These are phyloP conservation scores for Colletotrichum paranaense DNA, from an alignment of 2,329 filamentous ascomycete genomes.

Conservation along the genomic window DNA sequence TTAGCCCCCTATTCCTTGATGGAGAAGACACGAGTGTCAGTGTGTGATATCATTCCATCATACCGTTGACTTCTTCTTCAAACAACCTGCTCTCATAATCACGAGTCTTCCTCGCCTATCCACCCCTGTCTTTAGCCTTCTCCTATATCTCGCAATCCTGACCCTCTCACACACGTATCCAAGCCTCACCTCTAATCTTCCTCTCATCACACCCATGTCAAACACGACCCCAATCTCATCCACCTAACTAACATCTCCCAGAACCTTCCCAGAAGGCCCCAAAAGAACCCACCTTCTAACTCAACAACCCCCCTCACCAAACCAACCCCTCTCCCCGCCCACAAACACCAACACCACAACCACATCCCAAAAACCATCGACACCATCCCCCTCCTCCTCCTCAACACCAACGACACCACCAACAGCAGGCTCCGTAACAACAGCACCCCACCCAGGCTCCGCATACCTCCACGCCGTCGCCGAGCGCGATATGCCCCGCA, in stretches of 20 bases:
- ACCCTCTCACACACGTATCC: no score
- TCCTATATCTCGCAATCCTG: no score
- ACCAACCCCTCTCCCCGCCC: conserved; percentile 47
- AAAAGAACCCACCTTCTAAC: conserved; percentile 65
- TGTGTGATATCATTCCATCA: no score
- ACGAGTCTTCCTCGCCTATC: no score
- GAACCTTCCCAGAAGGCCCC: conserved; percentile 45
- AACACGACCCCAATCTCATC: not conserved
- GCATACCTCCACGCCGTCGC: conserved; percentile 52
- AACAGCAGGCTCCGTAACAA: conserved; percentile 43
- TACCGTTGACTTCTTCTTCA: no score
- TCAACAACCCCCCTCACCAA: conserved; percentile 57
- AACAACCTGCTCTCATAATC: no score
- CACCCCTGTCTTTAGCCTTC: no score
- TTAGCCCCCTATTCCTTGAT: not conserved
- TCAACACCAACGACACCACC: conserved; percentile 38
- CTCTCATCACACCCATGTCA: no score
- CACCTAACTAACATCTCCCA: conserved; percentile 31
- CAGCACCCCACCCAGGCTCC: conserved; percentile 50
- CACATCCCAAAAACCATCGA: conserved; percentile 40
- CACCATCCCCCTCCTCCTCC: conserved; percentile 37
- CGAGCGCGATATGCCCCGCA: conserved; percentile 45
- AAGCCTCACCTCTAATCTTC: no score
- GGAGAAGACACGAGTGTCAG: not conserved
- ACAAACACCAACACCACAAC: conserved; percentile 48